Conservation (phyloP, 768 basidiomycete genomes). For the Boletus sp. region DNA sequence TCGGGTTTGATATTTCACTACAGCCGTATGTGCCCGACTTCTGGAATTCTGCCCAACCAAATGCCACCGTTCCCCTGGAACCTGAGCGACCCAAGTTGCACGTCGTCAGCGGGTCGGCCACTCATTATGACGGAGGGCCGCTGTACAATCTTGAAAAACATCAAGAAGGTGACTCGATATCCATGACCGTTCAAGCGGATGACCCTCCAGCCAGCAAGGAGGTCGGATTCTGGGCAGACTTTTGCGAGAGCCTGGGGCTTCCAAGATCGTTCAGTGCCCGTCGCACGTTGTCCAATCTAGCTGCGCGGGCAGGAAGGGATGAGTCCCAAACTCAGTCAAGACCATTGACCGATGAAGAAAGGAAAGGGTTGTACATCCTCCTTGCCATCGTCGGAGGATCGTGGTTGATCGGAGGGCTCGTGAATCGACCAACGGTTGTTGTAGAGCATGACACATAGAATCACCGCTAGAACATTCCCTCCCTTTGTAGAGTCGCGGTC, state of each 20-base stretch:
- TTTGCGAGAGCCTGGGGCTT: slow-evolving; percentile 38
- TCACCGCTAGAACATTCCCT: slow-evolving; percentile 13
- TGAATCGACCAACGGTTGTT: slow-evolving; percentile 12
- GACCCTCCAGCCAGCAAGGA: slow-evolving; percentile 13
- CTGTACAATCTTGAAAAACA: slow-evolving; percentile 37
- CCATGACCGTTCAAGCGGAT: slow-evolving; percentile 2
- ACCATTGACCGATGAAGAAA: slow-evolving; percentile 42
- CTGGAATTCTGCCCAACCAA: slow-evolving; percentile 49
- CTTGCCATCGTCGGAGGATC: slow-evolving; percentile 48
- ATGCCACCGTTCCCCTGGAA: slow-evolving; percentile 24
- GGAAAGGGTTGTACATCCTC: slow-evolving; percentile 45
- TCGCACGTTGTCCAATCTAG: slow-evolving; percentile 13
- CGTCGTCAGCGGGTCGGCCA: slow-evolving; percentile 45
- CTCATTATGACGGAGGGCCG: slow-evolving; percentile 48
- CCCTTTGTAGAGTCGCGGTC: slow-evolving; percentile 1
- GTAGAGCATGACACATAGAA: slow-evolving; percentile 5
- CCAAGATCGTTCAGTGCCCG: slow-evolving; percentile 29
- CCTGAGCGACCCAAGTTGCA: slow-evolving; percentile 44
- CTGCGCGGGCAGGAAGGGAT: slow-evolving; percentile 14
- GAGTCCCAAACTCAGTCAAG: slow-evolving; percentile 25
- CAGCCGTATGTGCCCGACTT: slow-evolving; percentile 62
- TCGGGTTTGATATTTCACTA: background rate
- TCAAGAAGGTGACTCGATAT: slow-evolving; percentile 1
- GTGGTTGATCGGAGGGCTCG: slow-evolving; percentile 41
- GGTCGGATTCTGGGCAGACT: slow-evolving; percentile 30